Percentiles rank a stretch among this genome's conserved stretches.
phyloP scores from a whole-genome alignment of 2,329 filamentous ascomycete species.

The Zasmidium citrigriseum region DNA sequence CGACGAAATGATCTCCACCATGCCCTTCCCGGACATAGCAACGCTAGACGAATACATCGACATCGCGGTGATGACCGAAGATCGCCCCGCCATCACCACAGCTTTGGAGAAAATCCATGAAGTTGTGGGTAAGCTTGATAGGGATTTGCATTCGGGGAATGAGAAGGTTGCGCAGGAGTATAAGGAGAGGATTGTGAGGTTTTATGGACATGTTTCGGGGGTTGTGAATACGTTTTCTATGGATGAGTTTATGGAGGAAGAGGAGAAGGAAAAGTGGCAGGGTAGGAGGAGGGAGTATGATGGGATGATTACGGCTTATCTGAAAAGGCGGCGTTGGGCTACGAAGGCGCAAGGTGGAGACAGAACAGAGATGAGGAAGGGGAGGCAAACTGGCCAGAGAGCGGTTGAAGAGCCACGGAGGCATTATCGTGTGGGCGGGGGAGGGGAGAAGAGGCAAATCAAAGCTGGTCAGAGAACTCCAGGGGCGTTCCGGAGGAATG shows the following conservation, averaged over 20 bases:
- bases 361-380: too few species aligned
- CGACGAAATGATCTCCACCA: conserved; percentile 57
- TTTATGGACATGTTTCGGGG: background rate
- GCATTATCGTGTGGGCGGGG: too few species aligned
- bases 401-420: too few species aligned
- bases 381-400: too few species aligned
- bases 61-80: conserved; percentile 50
- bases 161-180: background rate
- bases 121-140: conserved; percentile 25
- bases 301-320: background rate
- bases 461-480: too few species aligned
- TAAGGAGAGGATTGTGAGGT: background rate
- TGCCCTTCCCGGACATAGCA: conserved; percentile 52
- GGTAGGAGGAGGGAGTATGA: background rate
- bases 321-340: background rate
- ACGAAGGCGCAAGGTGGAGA: too few species aligned
- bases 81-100: conserved; percentile 29
- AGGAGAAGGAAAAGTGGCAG: background rate
- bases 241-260: background rate
- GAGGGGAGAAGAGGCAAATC: too few species aligned
- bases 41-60: conserved; percentile 59
- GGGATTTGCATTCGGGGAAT: background rate
- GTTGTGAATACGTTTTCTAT: background rate
- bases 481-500: too few species aligned
- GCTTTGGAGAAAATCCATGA: conserved; percentile 29